Conservation (phyloP, 2,329 filamentous ascomycete genomes). For the Nannizziopsis arthrosporioides region DNA sequence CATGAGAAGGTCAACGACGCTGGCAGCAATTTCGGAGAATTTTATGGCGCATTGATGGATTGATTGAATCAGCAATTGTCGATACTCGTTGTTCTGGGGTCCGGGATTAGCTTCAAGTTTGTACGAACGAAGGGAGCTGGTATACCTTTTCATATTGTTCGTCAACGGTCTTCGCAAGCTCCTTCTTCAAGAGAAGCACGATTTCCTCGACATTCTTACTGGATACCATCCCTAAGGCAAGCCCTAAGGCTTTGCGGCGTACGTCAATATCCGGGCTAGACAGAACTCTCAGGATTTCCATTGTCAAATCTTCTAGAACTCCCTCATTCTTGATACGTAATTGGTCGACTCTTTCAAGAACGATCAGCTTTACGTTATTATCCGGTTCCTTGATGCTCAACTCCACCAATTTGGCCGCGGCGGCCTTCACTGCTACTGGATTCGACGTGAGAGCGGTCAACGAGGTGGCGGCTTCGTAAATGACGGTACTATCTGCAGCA, state of each 20-base stretch:
- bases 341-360: conserved; percentile 84
- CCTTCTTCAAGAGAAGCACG: conserved; percentile 90
- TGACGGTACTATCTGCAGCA: conserved; percentile 82
- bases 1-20: conserved; percentile 93
- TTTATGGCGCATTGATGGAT: conserved; percentile 99
- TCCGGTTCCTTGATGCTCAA: conserved; percentile 94
- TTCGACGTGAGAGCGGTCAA: conserved; percentile 89
- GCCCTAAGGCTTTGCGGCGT: conserved; percentile 74
- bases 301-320: conserved; percentile 81
- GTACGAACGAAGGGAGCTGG: background rate
- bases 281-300: conserved; percentile 92
- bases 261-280: conserved; percentile 95
- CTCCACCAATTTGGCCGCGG: conserved; percentile 91
- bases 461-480: conserved; percentile 94
- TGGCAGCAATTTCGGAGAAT: conserved; percentile 94
- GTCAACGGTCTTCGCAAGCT: conserved; percentile 92
- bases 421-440: conserved; percentile 93
- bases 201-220: conserved; percentile 99
- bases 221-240: conserved; percentile 94
- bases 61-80: conserved; percentile 86
- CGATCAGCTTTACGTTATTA: conserved; percentile 98
- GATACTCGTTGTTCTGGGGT: conserved; percentile 68
- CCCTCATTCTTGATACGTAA: conserved; percentile 79
- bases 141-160: conserved; percentile 86
- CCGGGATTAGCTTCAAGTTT: background rate